Evolutionary conservation across 306 rosid species (phyloP).

Genomic region (Sicyos baderoa): DNA sequence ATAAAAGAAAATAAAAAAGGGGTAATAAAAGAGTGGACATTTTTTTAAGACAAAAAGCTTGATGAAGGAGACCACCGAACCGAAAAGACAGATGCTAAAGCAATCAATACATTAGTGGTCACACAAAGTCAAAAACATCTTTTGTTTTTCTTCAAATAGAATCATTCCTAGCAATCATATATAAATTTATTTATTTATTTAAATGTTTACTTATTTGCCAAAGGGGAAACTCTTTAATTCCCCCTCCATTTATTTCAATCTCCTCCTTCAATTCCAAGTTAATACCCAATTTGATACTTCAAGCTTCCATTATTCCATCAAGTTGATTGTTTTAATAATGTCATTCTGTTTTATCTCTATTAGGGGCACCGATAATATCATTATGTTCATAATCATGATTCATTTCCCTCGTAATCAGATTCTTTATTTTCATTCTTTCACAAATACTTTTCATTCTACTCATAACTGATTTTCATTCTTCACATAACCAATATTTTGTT

Average conservation of each 20-base stretch:
- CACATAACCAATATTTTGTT: too few species aligned
- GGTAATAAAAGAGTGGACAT: not conserved
- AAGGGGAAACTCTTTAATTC: conserved; percentile 11
- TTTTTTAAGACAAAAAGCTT: conserved; percentile 15
- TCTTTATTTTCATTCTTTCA: too few species aligned
- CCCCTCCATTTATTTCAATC: too few species aligned
- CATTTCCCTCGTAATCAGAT: too few species aligned
- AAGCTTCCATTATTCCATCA: not conserved
- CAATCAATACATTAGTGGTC: conserved; percentile 11
- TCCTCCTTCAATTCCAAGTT: conserved; percentile 14
- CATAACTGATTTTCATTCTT: too few species aligned
- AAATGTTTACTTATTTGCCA: conserved; percentile 19
- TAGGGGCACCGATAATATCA: too few species aligned
- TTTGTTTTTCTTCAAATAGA: not conserved
- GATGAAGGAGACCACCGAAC: conserved; percentile 22
- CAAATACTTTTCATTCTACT: too few species aligned
- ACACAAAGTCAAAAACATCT: conserved; percentile 16
- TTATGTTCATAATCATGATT: too few species aligned
- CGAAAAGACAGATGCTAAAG: conserved; percentile 20
- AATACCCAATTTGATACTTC: conserved; percentile 5
- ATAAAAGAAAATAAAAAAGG: conserved; percentile 2
- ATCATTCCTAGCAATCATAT: conserved; percentile 15
- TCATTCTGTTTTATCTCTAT: too few species aligned
- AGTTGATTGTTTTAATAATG: not conserved
- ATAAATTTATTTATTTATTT: too few species aligned